These are phyloP conservation scores for Asterionellopsis glacialis DNA, from an alignment of 108 stramenopile genomes.

Conservation along the genomic window DNA sequence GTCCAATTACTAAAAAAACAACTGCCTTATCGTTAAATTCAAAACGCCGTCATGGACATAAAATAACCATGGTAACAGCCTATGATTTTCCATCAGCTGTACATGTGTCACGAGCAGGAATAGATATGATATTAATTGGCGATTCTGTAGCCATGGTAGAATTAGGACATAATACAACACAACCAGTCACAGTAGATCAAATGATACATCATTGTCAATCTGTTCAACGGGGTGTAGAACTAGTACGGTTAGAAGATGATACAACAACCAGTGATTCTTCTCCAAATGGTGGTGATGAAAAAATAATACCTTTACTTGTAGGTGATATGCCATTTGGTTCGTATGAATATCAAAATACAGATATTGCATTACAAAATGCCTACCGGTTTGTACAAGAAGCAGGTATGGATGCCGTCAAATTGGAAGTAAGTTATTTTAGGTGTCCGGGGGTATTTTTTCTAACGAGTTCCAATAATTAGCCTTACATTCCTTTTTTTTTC, in stretches of 20 bases:
- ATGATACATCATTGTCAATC: slow-evolving; percentile 96
- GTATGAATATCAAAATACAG: slow-evolving; percentile 87
- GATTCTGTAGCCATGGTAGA: slow-evolving; percentile 94
- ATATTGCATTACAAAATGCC: slow-evolving; percentile 83
- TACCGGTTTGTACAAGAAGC: slow-evolving; percentile 90
- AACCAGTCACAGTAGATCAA: slow-evolving; percentile 92
- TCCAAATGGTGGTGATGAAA: slow-evolving; percentile 1
- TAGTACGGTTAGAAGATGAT: slow-evolving; percentile 11
- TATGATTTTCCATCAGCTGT: slow-evolving; percentile 97
- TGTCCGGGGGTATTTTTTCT: neutral
- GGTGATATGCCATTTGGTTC: slow-evolving; percentile 98
- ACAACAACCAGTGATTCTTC: no score
- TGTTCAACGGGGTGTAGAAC: slow-evolving; percentile 73
- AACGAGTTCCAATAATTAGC: neutral
- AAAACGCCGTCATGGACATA: slow-evolving; percentile 72
- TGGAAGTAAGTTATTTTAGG: slow-evolving; percentile 66
- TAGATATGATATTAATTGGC: slow-evolving; percentile 91
- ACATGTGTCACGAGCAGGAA: slow-evolving; percentile 95
- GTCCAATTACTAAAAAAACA: slow-evolving; percentile 17
- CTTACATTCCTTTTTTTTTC: neutral
- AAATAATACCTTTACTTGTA: slow-evolving; percentile 79
- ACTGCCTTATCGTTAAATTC: slow-evolving; percentile 68
- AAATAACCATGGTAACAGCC: slow-evolving; percentile 94
- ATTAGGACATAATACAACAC: slow-evolving; percentile 94
- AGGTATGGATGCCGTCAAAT: slow-evolving; percentile 90